A percentile compares a stretch with the other conserved stretches of the same genome.
Evolutionary conservation across 2,329 filamentous ascomycete genomes (phyloP).

Genomic region (Samsoniella hepiali): DNA sequence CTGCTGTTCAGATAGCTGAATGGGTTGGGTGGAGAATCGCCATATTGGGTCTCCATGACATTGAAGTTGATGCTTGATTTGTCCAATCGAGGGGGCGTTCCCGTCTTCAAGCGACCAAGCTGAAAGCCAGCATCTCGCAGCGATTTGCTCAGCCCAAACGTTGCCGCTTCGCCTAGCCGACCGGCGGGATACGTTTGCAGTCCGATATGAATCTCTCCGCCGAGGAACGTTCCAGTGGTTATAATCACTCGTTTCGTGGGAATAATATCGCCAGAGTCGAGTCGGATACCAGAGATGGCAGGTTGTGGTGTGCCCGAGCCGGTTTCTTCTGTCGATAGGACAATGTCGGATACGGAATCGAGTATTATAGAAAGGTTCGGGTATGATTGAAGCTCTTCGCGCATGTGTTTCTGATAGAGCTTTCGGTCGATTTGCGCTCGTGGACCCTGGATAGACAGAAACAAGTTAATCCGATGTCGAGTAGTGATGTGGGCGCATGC

Average conservation of each 20-base stretch:
- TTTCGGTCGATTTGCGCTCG: constrained; percentile 91
- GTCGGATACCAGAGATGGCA: constrained; percentile 76
- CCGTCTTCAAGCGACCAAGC: constrained; percentile 88
- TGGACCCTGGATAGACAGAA: constrained; percentile 56
- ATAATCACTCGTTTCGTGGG: constrained; percentile 81
- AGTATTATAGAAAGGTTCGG: constrained; percentile 76
- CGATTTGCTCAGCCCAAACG: constrained; percentile 88
- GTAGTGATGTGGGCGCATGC: neutral
- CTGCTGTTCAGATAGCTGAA: constrained; percentile 86
- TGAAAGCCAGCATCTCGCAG: constrained; percentile 83
- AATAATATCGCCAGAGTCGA: constrained; percentile 85
- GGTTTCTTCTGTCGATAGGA: constrained; percentile 51
- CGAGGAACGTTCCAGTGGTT: constrained; percentile 92
- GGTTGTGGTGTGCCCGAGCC: constrained; percentile 50
- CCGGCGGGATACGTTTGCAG: constrained; percentile 81
- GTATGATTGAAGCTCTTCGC: constrained; percentile 75
- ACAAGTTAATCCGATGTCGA: neutral
- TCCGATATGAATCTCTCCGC: constrained; percentile 95
- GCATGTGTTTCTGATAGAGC: constrained; percentile 89
- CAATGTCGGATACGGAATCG: constrained; percentile 89
- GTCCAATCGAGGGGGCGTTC: constrained; percentile 85
- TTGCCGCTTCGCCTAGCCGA: constrained; percentile 89
- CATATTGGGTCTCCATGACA: constrained; percentile 67
- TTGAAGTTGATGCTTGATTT: constrained; percentile 77
- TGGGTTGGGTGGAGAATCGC: constrained; percentile 80